Conservation (phyloP, 768 basidiomycete species). For the Termitomyces sp. region DNA sequence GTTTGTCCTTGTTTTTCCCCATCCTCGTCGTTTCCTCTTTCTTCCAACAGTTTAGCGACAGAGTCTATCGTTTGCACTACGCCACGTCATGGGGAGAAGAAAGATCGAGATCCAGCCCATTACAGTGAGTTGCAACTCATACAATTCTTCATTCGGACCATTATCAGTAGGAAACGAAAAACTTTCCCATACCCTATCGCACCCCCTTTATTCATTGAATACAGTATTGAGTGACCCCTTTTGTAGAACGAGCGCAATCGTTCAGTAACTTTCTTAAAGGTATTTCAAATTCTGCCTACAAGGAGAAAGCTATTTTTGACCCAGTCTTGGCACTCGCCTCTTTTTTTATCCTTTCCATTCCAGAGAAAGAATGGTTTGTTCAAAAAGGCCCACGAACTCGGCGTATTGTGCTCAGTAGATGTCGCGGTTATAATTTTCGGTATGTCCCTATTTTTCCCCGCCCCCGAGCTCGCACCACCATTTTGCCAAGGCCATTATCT, state of each 20-base stretch:
- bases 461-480: neutral
- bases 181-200: neutral
- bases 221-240: neutral
- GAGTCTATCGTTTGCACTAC: neutral
- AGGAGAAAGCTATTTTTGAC: slow-evolving; percentile 17
- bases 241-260: slow-evolving; percentile 15
- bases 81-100: slow-evolving; percentile 12
- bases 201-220: neutral
- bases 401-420: slow-evolving; percentile 14
- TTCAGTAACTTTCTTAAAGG: slow-evolving; percentile 16
- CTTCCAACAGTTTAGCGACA: neutral
- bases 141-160: neutral
- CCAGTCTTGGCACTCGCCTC: slow-evolving; percentile 12
- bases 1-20: slow-evolving; percentile 10
- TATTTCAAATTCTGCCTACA: slow-evolving; percentile 6
- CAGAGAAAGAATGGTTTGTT: slow-evolving; percentile 15
- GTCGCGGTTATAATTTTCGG: slow-evolving; percentile 15
- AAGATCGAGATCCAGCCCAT: slow-evolving; percentile 17
- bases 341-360: slow-evolving; percentile 6
- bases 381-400: slow-evolving; percentile 15
- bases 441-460: neutral
- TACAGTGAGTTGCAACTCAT: slow-evolving; percentile 5
- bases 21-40: slow-evolving; percentile 3
- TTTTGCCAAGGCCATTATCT: slow-evolving; percentile 10
- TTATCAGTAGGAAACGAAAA: neutral